These are phyloP conservation scores for Albatrellus sp. DNA, from an alignment of 1,284 basidiomycete species.

Conservation along the genomic window DNA sequence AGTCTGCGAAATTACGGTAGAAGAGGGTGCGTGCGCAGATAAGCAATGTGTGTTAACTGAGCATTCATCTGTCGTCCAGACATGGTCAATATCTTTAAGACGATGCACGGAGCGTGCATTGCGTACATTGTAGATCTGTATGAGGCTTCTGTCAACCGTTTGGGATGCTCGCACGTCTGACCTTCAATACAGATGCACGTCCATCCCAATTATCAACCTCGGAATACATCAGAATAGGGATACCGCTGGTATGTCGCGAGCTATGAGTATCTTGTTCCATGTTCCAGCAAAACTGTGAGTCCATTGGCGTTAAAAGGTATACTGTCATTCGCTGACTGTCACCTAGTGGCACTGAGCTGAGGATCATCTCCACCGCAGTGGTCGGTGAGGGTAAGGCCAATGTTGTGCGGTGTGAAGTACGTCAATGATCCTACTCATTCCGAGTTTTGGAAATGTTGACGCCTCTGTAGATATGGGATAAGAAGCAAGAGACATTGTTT, in stretches of 20 bases:
- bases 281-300: slow-evolving; percentile 27
- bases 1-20: slow-evolving; percentile 22
- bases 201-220: slow-evolving; percentile 29
- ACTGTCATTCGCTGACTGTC: background rate
- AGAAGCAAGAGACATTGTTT: background rate
- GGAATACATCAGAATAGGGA: slow-evolving; percentile 16
- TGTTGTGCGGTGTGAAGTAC: slow-evolving; percentile 33
- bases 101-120: background rate
- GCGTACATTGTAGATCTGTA: slow-evolving; percentile 1
- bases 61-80: background rate
- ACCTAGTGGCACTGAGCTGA: slow-evolving; percentile 30
- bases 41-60: background rate
- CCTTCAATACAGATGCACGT: slow-evolving; percentile 25
- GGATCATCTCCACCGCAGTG: slow-evolving; percentile 29
- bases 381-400: slow-evolving; percentile 28
- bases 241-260: slow-evolving; percentile 31
- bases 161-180: too few species aligned
- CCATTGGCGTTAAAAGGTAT: background rate
- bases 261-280: slow-evolving; percentile 37
- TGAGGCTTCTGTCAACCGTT: background rate
- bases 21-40: slow-evolving; percentile 20
- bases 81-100: background rate
- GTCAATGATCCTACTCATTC: slow-evolving; percentile 4
- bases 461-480: background rate
- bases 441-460: background rate